These are phyloP conservation scores for Globomyces pollinis-pini DNA, from an alignment of 192 early-diverging fungal genomes.

Conservation along the genomic window DNA sequence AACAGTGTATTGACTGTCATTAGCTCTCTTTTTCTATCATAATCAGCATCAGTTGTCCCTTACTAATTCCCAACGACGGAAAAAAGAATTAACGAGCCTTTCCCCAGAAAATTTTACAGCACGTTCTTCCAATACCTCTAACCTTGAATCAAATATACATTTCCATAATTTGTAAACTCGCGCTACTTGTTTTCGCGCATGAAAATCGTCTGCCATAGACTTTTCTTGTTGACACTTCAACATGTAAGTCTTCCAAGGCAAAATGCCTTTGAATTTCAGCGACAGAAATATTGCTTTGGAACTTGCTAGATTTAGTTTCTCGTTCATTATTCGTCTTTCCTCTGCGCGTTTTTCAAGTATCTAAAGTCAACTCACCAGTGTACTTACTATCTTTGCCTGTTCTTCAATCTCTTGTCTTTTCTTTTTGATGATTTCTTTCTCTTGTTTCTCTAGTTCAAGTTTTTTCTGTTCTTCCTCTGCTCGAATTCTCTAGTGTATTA, in stretches of 20 bases:
- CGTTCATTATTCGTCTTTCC: neutral
- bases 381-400: neutral
- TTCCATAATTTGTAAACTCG: neutral
- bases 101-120: neutral
- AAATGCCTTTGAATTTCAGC: neutral
- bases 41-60: too few relatives aligned
- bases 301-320: neutral
- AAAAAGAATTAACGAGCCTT: neutral
- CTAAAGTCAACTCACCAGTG: neutral
- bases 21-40: neutral
- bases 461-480: neutral
- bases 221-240: neutral
- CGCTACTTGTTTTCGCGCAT: neutral
- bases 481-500: neutral
- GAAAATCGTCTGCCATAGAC: neutral
- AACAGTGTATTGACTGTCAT: neutral
- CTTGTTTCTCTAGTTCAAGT: neutral
- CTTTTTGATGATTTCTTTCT: neutral
- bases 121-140: neutral
- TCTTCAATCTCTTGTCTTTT: constrained; percentile 1
- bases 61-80: neutral
- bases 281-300: neutral
- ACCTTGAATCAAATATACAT: neutral
- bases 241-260: neutral
- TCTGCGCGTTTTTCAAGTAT: neutral